Evolutionary conservation across 176 grass and related monocot genomes (phyloP).

Genomic region (Triticum monococcum): DNA sequence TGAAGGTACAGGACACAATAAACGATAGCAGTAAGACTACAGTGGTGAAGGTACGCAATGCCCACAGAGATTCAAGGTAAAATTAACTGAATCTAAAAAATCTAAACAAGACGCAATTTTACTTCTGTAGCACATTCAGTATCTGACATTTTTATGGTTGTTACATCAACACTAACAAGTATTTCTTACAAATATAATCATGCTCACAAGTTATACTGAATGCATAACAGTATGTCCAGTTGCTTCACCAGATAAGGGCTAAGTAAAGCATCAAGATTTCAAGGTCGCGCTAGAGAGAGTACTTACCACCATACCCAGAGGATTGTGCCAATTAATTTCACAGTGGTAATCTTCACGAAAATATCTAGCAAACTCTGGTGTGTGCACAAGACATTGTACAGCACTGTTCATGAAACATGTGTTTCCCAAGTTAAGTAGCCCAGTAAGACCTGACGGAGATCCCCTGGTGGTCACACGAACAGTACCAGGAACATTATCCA

Average conservation of each 20-base stretch:
- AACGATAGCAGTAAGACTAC: not conserved
- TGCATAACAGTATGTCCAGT: too few relatives aligned
- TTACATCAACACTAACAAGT: too few relatives aligned
- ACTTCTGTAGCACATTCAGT: not conserved
- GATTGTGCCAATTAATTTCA: conserved; percentile 99
- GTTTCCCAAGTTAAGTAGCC: conserved; percentile 93
- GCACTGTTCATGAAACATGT: conserved; percentile 99
- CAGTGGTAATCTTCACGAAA: conserved; percentile 93
- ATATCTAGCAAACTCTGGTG: conserved; percentile 91
- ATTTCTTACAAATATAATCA: too few relatives aligned
- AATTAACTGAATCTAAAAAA: not conserved
- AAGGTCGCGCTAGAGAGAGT: conserved; percentile 26
- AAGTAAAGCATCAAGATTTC: too few relatives aligned
- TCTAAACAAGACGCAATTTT: not conserved
- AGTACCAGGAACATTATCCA: conserved; percentile 60
- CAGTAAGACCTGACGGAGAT: conserved; percentile 72
- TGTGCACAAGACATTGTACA: conserved; percentile 96
- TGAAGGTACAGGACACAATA: too few relatives aligned
- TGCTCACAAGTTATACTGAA: too few relatives aligned
- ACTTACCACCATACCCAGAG: conserved; percentile 95
- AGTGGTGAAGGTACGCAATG: not conserved
- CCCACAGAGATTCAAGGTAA: not conserved
- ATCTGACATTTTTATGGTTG: too few relatives aligned
- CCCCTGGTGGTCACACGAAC: conserved; percentile 62
- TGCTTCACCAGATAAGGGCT: too few relatives aligned